Evolutionary conservation across 139 green algal species (phyloP).

Genomic region (Chlorella sp.): DNA sequence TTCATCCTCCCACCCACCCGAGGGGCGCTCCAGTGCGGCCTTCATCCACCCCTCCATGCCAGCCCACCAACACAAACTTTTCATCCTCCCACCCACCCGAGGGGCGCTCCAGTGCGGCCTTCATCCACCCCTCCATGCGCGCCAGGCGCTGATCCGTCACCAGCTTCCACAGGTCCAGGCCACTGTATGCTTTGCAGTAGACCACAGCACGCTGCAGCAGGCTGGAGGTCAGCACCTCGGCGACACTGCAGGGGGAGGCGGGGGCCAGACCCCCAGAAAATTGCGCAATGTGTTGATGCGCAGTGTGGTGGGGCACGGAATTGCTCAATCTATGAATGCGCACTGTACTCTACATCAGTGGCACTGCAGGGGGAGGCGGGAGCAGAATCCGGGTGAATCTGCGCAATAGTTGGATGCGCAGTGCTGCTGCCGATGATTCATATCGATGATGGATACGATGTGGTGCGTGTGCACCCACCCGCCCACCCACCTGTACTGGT

Average conservation of each 20-base stretch:
- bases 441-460: background rate
- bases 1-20: background rate
- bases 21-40: background rate
- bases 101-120: background rate
- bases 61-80: background rate
- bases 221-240: constrained; percentile 20
- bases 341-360: background rate
- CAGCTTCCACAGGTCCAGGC: constrained; percentile 15
- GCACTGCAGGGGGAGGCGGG: too few species aligned
- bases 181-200: constrained; percentile 22
- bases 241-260: background rate
- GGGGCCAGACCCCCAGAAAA: too few species aligned
- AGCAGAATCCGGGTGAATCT: background rate
- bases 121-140: constrained; percentile 24
- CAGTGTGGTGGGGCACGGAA: background rate
- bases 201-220: constrained; percentile 16
- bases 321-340: background rate
- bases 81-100: background rate
- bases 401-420: background rate
- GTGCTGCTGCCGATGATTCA: background rate
- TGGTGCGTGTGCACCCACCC: too few species aligned
- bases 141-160: background rate
- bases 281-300: background rate
- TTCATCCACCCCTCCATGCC: background rate
- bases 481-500: background rate